Percentiles rank a stretch among this genome's conserved stretches.
phyloP scores from a whole-genome alignment of 352 stramenopile species.

The Elongisporangium prolatum region DNA sequence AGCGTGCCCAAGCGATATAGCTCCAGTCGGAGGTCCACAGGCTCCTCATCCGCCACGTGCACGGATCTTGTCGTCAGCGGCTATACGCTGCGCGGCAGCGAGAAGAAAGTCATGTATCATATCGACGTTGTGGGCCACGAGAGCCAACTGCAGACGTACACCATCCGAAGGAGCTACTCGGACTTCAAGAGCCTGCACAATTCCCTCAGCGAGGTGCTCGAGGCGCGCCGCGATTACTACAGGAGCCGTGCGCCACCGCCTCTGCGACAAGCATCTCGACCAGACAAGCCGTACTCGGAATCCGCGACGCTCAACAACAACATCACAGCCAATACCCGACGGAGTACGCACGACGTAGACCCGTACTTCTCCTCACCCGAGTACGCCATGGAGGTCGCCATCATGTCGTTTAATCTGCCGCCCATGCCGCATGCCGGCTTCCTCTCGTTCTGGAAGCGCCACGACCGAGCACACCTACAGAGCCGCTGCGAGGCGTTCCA shows the following conservation, averaged over 20 bases:
- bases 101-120: constrained; percentile 88
- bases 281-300: not conserved
- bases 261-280: constrained; percentile 9
- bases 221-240: constrained; percentile 58
- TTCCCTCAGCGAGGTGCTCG: constrained; percentile 55
- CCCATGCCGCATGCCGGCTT: constrained; percentile 66
- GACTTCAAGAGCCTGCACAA: constrained; percentile 78
- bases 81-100: constrained; percentile 57
- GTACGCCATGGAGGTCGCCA: constrained; percentile 41
- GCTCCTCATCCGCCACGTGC: constrained; percentile 26
- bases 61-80: constrained; percentile 66
- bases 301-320: constrained; percentile 1
- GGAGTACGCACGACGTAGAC: constrained; percentile 17
- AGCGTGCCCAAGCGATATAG: constrained; percentile 7
- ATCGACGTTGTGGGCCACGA: constrained; percentile 81
- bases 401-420: constrained; percentile 60
- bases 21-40: constrained; percentile 37
- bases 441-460: constrained; percentile 79
- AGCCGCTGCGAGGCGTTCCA: constrained; percentile 80
- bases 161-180: constrained; percentile 73
- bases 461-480: constrained; percentile 74
- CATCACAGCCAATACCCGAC: not conserved
- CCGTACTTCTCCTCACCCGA: constrained; percentile 42
- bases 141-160: constrained; percentile 78
- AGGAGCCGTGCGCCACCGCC: constrained; percentile 18